Evolutionary conservation across 805 yeast genomes (phyloP), one percentile per base, ranked within the genome.

Genomic region (Cyberlindnera saturnus): DNA sequence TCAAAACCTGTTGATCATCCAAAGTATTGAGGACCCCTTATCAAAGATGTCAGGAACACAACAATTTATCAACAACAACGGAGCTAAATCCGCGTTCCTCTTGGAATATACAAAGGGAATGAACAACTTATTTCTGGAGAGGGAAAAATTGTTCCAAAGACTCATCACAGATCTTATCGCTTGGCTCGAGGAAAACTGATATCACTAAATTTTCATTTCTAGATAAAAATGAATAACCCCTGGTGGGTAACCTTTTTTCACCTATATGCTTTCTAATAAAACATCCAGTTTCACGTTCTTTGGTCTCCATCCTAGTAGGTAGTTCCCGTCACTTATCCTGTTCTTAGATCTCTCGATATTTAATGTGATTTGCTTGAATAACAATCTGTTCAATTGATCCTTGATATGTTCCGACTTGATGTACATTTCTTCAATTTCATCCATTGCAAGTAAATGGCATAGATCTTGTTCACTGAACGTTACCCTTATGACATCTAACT

Each of bases 371-470:
- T 31, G 9, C 33, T 31, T 31, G 4, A 6, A n/a, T 15, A 31
- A 14, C 15, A 31, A 15, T 15, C 8, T 31, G 15, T 2, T 14
- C 23, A 56, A 32, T 3, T 41, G 40, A 8, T 33, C 19, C 28
- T 42, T 41, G 18, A 51, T 23, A 14, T 42, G 43, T 10, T 38
- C 33, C 3, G 48, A 34, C 1, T 41, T 39, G 14, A 55, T 38
- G 40, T 57, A 57, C 3, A 47, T 47, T 23, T 52, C 55, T 39
- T 57, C 61, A 29, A 54, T 36, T 34, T 56, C 61, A 14, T 41
- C 26, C 46, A 54, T 42, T 2, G 46, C 53, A 15, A 56, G 35
- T 40, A 57, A 57, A n/a, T 36, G 40, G 20, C 46, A 38, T 1
- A 53, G 39, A 17, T 56, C 56, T 3, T 41, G 26, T 17, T 32